Conservation (phyloP, 2,329 filamentous ascomycete genomes). For the Phoma herbarum region DNA sequence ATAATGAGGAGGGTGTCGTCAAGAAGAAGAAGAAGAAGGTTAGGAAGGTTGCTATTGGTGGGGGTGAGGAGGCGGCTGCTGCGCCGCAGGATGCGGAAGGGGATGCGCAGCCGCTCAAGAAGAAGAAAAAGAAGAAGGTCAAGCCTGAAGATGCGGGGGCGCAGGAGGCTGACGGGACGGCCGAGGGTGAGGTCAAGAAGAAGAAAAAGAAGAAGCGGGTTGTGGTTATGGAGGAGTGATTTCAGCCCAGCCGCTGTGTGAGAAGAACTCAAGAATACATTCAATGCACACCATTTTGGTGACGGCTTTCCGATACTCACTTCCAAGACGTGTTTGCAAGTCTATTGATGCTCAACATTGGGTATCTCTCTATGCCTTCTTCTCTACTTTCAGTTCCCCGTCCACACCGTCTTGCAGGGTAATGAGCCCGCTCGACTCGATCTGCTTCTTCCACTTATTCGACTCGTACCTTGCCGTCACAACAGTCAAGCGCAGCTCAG, state of each 20-base stretch:
- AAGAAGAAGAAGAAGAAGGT: slow-evolving; percentile 66
- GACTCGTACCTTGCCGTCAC: slow-evolving; percentile 78
- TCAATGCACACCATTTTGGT: background rate
- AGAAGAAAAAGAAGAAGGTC: slow-evolving; percentile 57
- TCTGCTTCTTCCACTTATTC: slow-evolving; percentile 77
- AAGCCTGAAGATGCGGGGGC: slow-evolving; percentile 39
- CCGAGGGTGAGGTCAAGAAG: slow-evolving; percentile 43
- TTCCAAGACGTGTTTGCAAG: background rate
- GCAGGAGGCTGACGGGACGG: slow-evolving; percentile 24
- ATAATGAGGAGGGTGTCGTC: slow-evolving; percentile 72
- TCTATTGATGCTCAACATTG: background rate
- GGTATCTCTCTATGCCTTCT: slow-evolving; percentile 22
- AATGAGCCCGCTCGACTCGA: slow-evolving; percentile 64
- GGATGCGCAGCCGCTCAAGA: slow-evolving; percentile 32
- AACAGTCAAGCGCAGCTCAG: slow-evolving; percentile 74
- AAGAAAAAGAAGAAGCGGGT: slow-evolving; percentile 54
- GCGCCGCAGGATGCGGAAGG: slow-evolving; percentile 38
- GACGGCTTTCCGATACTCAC: background rate
- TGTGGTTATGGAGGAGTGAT: slow-evolving; percentile 43
- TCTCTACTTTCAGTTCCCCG: slow-evolving; percentile 35
- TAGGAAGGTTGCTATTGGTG: slow-evolving; percentile 57
- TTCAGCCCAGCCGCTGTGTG: background rate
- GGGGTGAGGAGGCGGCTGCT: slow-evolving; percentile 63
- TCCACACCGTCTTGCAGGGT: slow-evolving; percentile 35
- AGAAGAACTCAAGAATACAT: background rate